Evolutionary conservation across 768 basidiomycete species (phyloP).

Genomic region (Cytidiella melzeri): DNA sequence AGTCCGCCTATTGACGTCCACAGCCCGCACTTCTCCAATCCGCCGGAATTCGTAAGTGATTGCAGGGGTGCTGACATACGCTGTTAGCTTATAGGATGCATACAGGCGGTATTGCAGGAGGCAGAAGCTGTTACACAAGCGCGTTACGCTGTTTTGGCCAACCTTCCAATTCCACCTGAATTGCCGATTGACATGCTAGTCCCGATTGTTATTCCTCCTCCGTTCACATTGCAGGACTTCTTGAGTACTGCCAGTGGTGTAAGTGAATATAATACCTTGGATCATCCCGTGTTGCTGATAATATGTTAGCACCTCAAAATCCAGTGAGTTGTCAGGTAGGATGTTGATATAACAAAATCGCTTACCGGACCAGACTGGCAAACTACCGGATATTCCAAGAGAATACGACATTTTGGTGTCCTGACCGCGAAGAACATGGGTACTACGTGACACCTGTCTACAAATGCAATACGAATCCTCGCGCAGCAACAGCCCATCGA

Average conservation of each 20-base stretch:
- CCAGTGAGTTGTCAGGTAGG: conserved; percentile 36
- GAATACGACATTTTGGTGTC: conserved; percentile 70
- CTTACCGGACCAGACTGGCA: conserved; percentile 38
- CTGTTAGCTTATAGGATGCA: neutral
- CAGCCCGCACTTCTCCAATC: neutral
- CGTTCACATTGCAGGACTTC: conserved; percentile 66
- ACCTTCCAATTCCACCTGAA: conserved; percentile 56
- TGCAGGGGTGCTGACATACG: neutral
- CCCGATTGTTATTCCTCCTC: conserved; percentile 60
- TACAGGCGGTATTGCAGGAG: neutral
- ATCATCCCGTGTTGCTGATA: neutral
- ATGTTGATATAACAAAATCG: neutral
- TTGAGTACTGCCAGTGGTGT: conserved; percentile 53
- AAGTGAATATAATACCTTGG: conserved; percentile 22
- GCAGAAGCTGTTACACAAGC: conserved; percentile 38
- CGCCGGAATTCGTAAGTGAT: neutral
- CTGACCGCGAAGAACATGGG: conserved; percentile 78
- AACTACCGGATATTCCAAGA: conserved; percentile 66
- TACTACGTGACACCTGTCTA: conserved; percentile 68
- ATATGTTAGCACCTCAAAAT: conserved; percentile 38
- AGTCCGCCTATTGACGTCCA: conserved; percentile 21
- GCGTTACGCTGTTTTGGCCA: conserved; percentile 49
- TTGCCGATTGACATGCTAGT: conserved; percentile 61
- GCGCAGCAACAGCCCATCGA: conserved; percentile 68
- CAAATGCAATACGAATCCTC: conserved; percentile 77